Conservation (phyloP, 2,329 filamentous ascomycete species). For the Penicillium vulpinum region DNA sequence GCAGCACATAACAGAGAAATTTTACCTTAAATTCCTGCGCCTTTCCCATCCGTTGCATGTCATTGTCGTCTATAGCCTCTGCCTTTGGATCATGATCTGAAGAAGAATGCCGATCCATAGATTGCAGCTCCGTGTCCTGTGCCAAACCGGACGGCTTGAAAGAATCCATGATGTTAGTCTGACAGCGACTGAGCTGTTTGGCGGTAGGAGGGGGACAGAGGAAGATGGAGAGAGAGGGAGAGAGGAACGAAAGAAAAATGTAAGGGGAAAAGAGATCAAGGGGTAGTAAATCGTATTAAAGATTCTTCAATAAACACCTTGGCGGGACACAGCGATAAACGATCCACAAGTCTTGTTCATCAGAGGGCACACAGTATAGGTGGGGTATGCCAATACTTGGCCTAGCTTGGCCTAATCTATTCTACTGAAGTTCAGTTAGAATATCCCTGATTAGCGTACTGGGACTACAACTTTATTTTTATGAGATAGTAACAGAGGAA, state of each 20-base stretch:
- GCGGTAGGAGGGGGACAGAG: too few relatives aligned
- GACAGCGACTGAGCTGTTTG: not conserved
- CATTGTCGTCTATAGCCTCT: constrained; percentile 22
- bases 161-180: not conserved
- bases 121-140: constrained; percentile 10
- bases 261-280: not conserved
- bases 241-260: not conserved
- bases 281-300: not conserved
- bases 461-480: too few relatives aligned
- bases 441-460: too few relatives aligned
- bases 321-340: not conserved
- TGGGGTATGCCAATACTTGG: not conserved
- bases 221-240: not conserved
- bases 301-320: not conserved
- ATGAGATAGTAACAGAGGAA: too few relatives aligned
- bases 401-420: not conserved
- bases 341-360: not conserved
- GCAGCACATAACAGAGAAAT: not conserved
- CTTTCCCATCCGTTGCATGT: constrained; percentile 35
- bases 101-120: not conserved
- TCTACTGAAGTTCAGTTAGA: too few relatives aligned
- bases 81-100: not conserved
- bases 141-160: not conserved
- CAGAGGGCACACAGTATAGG: not conserved
- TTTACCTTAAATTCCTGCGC: constrained; percentile 25